These are phyloP conservation scores for Biscutella laevigata DNA, from an alignment of 441 rosid species.

Conservation along the genomic window DNA sequence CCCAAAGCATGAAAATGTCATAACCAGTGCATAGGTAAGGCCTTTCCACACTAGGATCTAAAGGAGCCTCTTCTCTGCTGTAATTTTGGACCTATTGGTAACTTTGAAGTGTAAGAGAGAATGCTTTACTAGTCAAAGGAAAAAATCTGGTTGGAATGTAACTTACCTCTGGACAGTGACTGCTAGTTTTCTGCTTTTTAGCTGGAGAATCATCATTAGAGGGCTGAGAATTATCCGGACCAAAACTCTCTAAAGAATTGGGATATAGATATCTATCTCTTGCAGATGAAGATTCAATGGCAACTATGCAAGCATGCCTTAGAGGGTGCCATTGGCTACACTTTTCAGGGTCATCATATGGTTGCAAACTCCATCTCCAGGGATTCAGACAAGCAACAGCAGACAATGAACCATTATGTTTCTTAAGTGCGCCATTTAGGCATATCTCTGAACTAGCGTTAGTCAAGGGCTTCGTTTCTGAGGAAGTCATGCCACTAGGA, in stretches of 20 bases:
- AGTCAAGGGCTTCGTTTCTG: slow-evolving; percentile 1
- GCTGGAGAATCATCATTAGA: slow-evolving; percentile 34
- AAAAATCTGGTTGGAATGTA: background rate
- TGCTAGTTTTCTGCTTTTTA: slow-evolving; percentile 50
- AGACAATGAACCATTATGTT: slow-evolving; percentile 15
- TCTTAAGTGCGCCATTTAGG: slow-evolving; percentile 24
- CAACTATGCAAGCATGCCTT: slow-evolving; percentile 69
- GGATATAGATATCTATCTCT: slow-evolving; percentile 66
- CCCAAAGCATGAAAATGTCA: slow-evolving; percentile 30
- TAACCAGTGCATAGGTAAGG: slow-evolving; percentile 86
- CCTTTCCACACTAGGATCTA: slow-evolving; percentile 23
- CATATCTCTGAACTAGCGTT: slow-evolving; percentile 12
- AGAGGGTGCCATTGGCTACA: slow-evolving; percentile 58
- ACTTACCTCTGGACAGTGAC: slow-evolving; percentile 22
- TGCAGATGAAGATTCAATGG: slow-evolving; percentile 77
- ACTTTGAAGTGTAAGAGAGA: slow-evolving; percentile 14
- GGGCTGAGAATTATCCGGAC: slow-evolving; percentile 21
- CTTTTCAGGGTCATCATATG: slow-evolving; percentile 9
- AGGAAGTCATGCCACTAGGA: slow-evolving; percentile 8
- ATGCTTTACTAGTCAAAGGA: slow-evolving; percentile 7
- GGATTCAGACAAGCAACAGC: slow-evolving; percentile 65
- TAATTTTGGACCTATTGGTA: slow-evolving; percentile 33
- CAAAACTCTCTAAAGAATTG: slow-evolving; percentile 12
- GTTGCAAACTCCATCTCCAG: slow-evolving; percentile 49
- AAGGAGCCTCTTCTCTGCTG: slow-evolving; percentile 26